Base-by-base conservation (phyloP, 192 early-diverging fungal genomes). In the Pilobolus umbonatus region DNA sequence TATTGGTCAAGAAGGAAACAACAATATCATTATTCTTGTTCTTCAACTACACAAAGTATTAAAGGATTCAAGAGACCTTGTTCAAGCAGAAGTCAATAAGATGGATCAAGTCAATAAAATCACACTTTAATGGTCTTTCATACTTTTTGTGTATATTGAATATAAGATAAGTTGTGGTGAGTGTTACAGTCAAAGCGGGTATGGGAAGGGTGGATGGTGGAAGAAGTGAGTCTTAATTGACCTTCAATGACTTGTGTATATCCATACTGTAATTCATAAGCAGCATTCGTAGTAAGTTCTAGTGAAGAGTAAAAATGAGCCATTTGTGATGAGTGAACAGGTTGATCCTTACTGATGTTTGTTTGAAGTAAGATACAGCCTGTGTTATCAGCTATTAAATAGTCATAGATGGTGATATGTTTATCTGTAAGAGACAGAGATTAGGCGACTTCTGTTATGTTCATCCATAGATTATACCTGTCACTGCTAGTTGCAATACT, bases 31-130 rank as follows among this genome's bases (percentile, higher is more conserved):
- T n/a, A 60, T 61, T 29, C 34, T 65, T 2, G 39, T 52, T 17
- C 31, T 64, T 14, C 62, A 60, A 19, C 11, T 71, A n/a, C 58
- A 60, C 22, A 61, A 60, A 24, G 31, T 58, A 28, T 35, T 65
- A 21, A 30, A 58, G 15, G 57, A 71, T 12, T 30, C 62, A 14
- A 30, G 28, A 32, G 34, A 40, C 30, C 31, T 38, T 19, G 67
- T 69, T 3, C 51, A 62, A 39, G 1, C 15, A 3, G 31, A 69
- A 22, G 48, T 53, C 24, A n/a, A 60, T 25, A 38, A 55, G 3
- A 64, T 55, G 51, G 61, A 51, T 17, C 40, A 60, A 19, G 61
- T 69, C 29, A 69, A 69, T 40, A 69, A 69, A 34, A 40, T 49
- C 31, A 54, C 47, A 5, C 19, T 54, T 51, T 60, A 61, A 45